Evolutionary conservation across 441 rosid genomes (phyloP), one percentile per base, ranked within the genome.

Genomic region (Manihot esculenta): DNA sequence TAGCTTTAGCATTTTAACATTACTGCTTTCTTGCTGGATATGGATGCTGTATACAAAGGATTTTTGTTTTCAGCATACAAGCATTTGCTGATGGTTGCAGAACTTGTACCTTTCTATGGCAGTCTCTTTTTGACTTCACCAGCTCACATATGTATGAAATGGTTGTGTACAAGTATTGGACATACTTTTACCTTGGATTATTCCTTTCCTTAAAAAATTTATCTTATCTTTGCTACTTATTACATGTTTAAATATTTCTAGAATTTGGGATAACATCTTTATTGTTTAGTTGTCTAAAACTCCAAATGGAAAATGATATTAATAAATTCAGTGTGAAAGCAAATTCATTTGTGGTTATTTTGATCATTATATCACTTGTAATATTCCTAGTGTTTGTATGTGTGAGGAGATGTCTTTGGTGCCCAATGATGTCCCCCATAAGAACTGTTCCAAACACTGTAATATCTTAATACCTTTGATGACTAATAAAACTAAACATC

Each of bases 361-460:
- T 15, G 15, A 17, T 47, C 50, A 14, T 53, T 20, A 59, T 59
- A 33, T 61, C n/a, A n/a, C 26, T n/a, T n/a, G n/a, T n/a, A n/a
- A n/a, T n/a, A n/a, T 41, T 61, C 45, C 69, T 57, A 45, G 27
- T 63, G 72, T 75, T 64, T 80, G 81, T 73, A 66, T 60, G 79
- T 63, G 80, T 72, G 76, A 35, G 21, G 72, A 68, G 66, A 73
- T 72, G 66, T 13, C 53, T 61, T n/a, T 65, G 62, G 49, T 61
- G 59, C 62, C 38, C 60, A 54, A 53, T 54, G 30, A 61, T 64
- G 71, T 55, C 27, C 71, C 49, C 47, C 23, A 27, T 20, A 50
- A 57, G 44, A 54, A 47, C 71, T 72, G 75, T 59, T 65, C 65
- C 60, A 44, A 70, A 48, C 54, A 30, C 27, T 62, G 54, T 67